phyloP scores from a whole-genome alignment of 2,329 filamentous ascomycete species.

The Bipolaris zeicola region DNA sequence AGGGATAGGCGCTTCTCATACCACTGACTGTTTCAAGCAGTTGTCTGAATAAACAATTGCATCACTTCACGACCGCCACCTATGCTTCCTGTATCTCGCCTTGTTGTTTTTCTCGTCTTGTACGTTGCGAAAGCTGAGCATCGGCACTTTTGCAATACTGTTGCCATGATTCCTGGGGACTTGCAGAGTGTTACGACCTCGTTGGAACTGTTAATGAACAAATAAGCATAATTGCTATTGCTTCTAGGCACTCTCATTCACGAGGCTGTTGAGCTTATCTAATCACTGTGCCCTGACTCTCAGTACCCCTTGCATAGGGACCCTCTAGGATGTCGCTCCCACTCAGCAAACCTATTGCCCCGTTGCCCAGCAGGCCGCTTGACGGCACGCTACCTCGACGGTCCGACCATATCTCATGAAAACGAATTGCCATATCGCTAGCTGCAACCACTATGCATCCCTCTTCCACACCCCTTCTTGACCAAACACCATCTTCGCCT shows the following conservation, averaged over 20 bases:
- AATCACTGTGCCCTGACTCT: constrained; percentile 63
- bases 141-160: neutral
- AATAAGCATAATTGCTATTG: neutral
- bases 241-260: neutral
- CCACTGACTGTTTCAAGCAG: constrained; percentile 45
- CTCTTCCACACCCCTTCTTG: constrained; percentile 65
- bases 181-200: neutral
- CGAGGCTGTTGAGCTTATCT: constrained; percentile 30
- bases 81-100: neutral
- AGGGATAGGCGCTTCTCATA: constrained; percentile 43
- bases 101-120: neutral
- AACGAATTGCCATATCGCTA: constrained; percentile 90
- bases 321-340: constrained; percentile 86
- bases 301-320: constrained; percentile 70
- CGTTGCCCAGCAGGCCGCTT: constrained; percentile 55
- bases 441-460: constrained; percentile 90
- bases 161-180: neutral
- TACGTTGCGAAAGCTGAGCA: neutral
- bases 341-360: constrained; percentile 61
- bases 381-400: constrained; percentile 52
- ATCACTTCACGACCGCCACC: constrained; percentile 36
- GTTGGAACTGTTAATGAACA: neutral
- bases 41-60: constrained; percentile 47
- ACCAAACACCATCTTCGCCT: constrained; percentile 61
- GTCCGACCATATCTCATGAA: constrained; percentile 91